phyloP scores from a whole-genome alignment of 768 basidiomycete genomes.

The Hemileccinum impolitum region DNA sequence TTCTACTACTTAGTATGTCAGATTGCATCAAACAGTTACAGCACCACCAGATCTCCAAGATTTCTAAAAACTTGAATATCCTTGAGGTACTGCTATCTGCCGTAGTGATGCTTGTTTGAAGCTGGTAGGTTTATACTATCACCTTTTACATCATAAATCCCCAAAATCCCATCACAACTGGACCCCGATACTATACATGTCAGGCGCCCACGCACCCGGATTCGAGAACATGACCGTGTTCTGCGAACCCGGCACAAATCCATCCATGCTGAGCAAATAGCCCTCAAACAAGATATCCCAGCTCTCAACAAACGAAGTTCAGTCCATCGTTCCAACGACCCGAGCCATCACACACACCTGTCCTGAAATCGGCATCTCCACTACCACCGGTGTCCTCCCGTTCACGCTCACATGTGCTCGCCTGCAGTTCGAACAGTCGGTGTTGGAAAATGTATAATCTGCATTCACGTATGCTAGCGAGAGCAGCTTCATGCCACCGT shows the following conservation, averaged over 20 bases:
- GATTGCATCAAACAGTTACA: too few species aligned
- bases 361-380: slow-evolving; percentile 10
- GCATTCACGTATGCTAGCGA: slow-evolving; percentile 7
- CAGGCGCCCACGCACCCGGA: slow-evolving; percentile 2
- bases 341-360: neutral
- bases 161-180: neutral
- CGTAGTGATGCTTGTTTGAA: too few species aligned
- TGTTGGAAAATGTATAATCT: slow-evolving; percentile 7
- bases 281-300: slow-evolving; percentile 2
- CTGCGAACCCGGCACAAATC: slow-evolving; percentile 5
- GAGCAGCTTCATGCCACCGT: slow-evolving; percentile 1
- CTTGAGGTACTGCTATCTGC: too few species aligned
- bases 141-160: too few species aligned
- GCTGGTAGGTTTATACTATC: too few species aligned
- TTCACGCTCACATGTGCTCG: slow-evolving; percentile 7
- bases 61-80: too few species aligned
- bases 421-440: slow-evolving; percentile 7
- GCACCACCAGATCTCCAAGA: too few species aligned
- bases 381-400: neutral
- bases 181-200: slow-evolving; percentile 5
- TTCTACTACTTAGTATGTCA: too few species aligned
- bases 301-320: neutral
- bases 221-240: slow-evolving; percentile 6
- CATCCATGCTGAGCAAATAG: slow-evolving; percentile 6
- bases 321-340: too few species aligned